Conservation (phyloP, 495 filamentous ascomycete genomes). For the Hypomontagnella monticulosa region DNA sequence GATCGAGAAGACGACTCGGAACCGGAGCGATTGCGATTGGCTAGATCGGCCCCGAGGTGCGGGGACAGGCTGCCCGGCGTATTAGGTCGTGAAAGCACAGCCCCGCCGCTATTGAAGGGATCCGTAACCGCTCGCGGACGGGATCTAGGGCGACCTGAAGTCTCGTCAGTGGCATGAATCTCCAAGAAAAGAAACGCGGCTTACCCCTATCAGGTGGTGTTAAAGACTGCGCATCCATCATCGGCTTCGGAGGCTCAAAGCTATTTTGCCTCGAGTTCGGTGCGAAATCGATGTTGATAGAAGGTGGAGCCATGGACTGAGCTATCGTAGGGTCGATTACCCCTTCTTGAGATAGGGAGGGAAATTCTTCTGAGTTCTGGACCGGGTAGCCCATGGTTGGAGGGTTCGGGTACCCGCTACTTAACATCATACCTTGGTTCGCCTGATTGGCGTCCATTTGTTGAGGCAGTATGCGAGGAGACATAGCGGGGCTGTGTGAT, state of each 20-base stretch:
- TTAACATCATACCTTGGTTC: slow-evolving; percentile 45
- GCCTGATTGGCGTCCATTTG: slow-evolving; percentile 63
- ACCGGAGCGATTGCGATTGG: slow-evolving; percentile 50
- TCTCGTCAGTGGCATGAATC: slow-evolving; percentile 12
- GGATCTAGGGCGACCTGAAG: slow-evolving; percentile 57
- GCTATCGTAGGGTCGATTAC: slow-evolving; percentile 64
- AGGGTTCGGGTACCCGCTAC: slow-evolving; percentile 40
- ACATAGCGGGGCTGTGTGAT: slow-evolving; percentile 84
- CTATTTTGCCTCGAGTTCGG: slow-evolving; percentile 73
- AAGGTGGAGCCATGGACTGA: slow-evolving; percentile 81
- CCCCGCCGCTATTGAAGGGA: slow-evolving; percentile 64
- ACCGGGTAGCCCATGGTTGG: slow-evolving; percentile 60
- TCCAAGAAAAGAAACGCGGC: slow-evolving; percentile 33
- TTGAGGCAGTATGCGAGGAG: slow-evolving; percentile 82
- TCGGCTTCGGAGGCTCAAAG: slow-evolving; percentile 74
- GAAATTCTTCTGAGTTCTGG: slow-evolving; percentile 68
- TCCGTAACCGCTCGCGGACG: slow-evolving; percentile 80
- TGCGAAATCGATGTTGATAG: slow-evolving; percentile 93
- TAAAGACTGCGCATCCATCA: slow-evolving; percentile 77
- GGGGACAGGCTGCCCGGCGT: slow-evolving; percentile 56
- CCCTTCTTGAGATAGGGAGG: slow-evolving; percentile 57
- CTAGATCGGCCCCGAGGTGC: slow-evolving; percentile 56
- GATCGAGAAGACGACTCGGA: slow-evolving; percentile 65
- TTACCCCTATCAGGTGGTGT: slow-evolving; percentile 87
- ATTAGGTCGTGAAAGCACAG: slow-evolving; percentile 52